A percentile compares a stretch with the other conserved stretches of the same genome.
These are phyloP conservation scores for Canavalia ensiformis DNA, from an alignment of 306 rosid genomes.

Conservation along the genomic window DNA sequence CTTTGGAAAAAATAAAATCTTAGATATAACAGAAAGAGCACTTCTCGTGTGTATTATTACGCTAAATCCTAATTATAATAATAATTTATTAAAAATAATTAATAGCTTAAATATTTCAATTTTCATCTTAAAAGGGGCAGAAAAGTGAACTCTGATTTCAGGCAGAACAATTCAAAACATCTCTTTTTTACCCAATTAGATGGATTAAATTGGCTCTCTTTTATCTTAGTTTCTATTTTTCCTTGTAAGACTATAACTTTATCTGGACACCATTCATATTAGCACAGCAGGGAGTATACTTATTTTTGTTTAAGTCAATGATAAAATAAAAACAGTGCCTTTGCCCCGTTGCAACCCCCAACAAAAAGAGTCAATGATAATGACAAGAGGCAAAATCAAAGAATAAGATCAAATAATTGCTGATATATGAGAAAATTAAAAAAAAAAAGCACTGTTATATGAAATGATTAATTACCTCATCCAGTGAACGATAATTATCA, in stretches of 20 bases:
- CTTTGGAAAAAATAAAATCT: background rate
- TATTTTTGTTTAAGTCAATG: conserved; percentile 38
- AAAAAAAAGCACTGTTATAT: conserved; percentile 26
- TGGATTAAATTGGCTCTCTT: conserved; percentile 14
- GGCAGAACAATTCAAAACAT: conserved; percentile 1
- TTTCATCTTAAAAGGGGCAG: conserved; percentile 3
- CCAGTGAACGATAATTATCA: conserved; percentile 80
- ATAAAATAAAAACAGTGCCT: conserved; percentile 10
- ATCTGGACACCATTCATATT: conserved; percentile 39
- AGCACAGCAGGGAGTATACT: background rate
- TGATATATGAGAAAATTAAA: conserved; percentile 8
- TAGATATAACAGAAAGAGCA: background rate
- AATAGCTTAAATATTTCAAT: conserved; percentile 29
- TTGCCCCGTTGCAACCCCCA: conserved; percentile 15
- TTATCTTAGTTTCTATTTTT: background rate
- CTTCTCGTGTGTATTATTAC: background rate
- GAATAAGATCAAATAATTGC: conserved; percentile 23
- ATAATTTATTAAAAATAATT: conserved; percentile 10
- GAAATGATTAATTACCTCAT: conserved; percentile 68
- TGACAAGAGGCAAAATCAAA: conserved; percentile 31
- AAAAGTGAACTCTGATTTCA: conserved; percentile 26
- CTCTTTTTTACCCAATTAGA: conserved; percentile 34
- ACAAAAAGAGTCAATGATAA: conserved; percentile 37
- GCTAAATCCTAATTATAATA: background rate
- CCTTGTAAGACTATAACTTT: conserved; percentile 8